Evolutionary conservation across 108 stramenopile genomes (phyloP), one percentile per base, ranked within the genome.

Genomic region (Skeletonema tropicum): DNA sequence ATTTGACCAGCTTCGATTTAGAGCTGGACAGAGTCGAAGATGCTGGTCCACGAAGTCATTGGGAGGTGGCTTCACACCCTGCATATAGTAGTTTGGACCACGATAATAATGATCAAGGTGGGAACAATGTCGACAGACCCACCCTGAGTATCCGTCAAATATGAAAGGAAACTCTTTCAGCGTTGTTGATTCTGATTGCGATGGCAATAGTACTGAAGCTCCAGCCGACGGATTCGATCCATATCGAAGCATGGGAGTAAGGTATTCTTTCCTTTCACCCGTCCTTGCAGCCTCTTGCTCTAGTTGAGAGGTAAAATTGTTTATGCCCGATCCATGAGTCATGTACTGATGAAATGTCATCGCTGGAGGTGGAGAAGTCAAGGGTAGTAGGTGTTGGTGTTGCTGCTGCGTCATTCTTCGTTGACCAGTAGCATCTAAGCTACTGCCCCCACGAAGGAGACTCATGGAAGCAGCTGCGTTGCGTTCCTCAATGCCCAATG

Each of bases 81-180:
- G 71, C 75, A 74, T 75, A 39, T 68, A 55, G 45, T 76, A 73
- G 55, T 82, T 82, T 52, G 23, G 59, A 25, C 81, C 81, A 30
- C 81, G 81, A 45, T 82, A 73, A 49, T 68, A 72, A 13, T 71
- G 66, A 19, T 66, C 63, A 8, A 82, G 39, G 61, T 82, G 81
- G 1, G 31, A 59, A 45, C 81, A 82, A 23, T 82, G 81, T 26
- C 70, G 75, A 68, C 81, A 82, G 3, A 82, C 60, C 81, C 81
- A 82, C 5, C 74, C 75, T 48, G 74, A 66, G 64, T 76, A 76
- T 15, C 81, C 81, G 25, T 82, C 81, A 29, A 63, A 82, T 71
- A 62, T 67, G 46, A 82, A 82, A 8, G 81, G 81, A 46, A 82
- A 82, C 33, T 82, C 75, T 7, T 62, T 63, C 21, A 82, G 61